These are phyloP conservation scores for Trichoderma endophyticum DNA, from an alignment of 2,329 filamentous ascomycete genomes.

Conservation along the genomic window DNA sequence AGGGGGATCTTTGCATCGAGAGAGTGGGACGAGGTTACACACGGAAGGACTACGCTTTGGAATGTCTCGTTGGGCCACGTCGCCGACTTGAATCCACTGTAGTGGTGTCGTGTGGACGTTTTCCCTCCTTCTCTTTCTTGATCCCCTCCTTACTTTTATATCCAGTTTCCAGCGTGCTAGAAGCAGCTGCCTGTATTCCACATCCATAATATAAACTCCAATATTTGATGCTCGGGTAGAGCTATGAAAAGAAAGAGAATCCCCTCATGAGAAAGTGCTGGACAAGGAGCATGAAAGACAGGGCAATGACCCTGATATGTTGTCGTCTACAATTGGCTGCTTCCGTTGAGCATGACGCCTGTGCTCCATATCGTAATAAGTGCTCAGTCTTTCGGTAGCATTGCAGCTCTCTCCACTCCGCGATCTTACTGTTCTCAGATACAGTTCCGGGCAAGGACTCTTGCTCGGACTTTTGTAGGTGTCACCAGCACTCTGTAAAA, in stretches of 20 bases:
- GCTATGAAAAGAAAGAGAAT: background rate
- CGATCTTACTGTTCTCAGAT: background rate
- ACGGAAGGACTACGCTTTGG: conserved; percentile 28
- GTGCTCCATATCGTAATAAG: background rate
- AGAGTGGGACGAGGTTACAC: conserved; percentile 28
- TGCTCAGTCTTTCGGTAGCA: background rate
- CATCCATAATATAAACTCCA: background rate
- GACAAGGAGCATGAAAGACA: background rate
- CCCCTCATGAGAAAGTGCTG: background rate
- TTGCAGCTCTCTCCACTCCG: background rate
- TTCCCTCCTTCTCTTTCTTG: no score
- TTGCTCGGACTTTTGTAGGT: background rate
- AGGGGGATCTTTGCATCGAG: conserved; percentile 23
- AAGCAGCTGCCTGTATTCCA: background rate
- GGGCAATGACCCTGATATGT: background rate
- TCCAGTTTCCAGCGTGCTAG: background rate
- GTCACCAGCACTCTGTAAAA: background rate
- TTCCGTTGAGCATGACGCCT: background rate
- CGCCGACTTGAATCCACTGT: conserved; percentile 23
- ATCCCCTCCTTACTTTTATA: background rate
- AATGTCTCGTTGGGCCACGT: conserved; percentile 24
- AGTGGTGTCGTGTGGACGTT: background rate
- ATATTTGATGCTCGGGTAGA: background rate
- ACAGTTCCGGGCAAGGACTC: background rate
- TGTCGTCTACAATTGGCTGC: background rate